These are phyloP conservation scores for Jaapia argillacea DNA, from an alignment of 768 basidiomycete genomes.

Conservation along the genomic window DNA sequence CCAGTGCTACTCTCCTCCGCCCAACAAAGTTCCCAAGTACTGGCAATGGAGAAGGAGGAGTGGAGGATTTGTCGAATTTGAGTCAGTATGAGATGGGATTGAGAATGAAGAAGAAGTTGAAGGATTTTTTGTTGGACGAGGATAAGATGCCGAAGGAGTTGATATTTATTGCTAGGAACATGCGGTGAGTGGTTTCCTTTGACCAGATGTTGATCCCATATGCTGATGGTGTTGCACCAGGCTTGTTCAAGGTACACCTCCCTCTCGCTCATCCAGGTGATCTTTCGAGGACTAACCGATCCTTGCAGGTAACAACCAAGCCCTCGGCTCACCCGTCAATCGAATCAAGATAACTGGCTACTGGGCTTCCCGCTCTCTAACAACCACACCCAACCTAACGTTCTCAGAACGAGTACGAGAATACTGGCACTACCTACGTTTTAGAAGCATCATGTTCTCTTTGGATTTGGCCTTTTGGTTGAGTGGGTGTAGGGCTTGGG, in stretches of 20 bases:
- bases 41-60: constrained; percentile 9
- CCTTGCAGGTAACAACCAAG: constrained; percentile 64
- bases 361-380: constrained; percentile 67
- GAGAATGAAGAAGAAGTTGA: constrained; percentile 55
- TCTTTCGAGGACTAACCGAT: not conserved
- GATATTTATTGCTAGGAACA: constrained; percentile 68
- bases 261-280: not conserved
- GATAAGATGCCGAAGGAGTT: constrained; percentile 72
- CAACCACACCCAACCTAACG: constrained; percentile 31
- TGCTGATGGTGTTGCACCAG: not conserved
- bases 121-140: constrained; percentile 59
- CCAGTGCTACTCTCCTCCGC: constrained; percentile 61
- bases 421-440: constrained; percentile 50
- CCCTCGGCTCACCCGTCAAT: constrained; percentile 79
- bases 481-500: constrained; percentile 42
- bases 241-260: not conserved
- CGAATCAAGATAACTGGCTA: constrained; percentile 83
- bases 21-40: constrained; percentile 36
- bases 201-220: not conserved
- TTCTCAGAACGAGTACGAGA: constrained; percentile 35
- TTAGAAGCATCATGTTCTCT: constrained; percentile 51
- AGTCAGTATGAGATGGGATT: constrained; percentile 64
- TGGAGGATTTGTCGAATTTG: constrained; percentile 22
- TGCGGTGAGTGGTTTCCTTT: constrained; percentile 34
- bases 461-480: constrained; percentile 69